A percentile compares a stretch with the other conserved stretches of the same genome.
These are phyloP conservation scores for Penicillium waksmanii DNA, from an alignment of 495 filamentous ascomycete species.

Conservation along the genomic window DNA sequence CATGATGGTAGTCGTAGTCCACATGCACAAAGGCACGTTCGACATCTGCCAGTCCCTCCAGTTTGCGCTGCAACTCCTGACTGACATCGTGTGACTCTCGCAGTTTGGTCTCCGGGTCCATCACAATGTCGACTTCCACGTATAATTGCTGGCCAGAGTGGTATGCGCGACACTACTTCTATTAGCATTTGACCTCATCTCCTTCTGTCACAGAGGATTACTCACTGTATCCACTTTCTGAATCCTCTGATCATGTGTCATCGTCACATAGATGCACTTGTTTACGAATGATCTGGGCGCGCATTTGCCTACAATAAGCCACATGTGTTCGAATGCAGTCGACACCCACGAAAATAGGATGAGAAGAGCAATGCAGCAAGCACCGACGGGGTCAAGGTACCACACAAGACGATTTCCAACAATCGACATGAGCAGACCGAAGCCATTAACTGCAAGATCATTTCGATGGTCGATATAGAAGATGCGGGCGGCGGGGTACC, in stretches of 20 bases:
- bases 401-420: slow-evolving; percentile 56
- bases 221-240: slow-evolving; percentile 54
- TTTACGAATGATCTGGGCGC: slow-evolving; percentile 57
- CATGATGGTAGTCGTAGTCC: slow-evolving; percentile 47
- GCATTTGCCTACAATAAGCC: slow-evolving; percentile 58
- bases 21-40: slow-evolving; percentile 62
- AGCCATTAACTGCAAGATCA: slow-evolving; percentile 58
- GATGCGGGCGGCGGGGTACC: slow-evolving; percentile 56
- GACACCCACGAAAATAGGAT: slow-evolving; percentile 59
- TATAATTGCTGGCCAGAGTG: slow-evolving; percentile 60
- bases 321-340: slow-evolving; percentile 60
- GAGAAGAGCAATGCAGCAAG: slow-evolving; percentile 56
- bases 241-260: slow-evolving; percentile 57
- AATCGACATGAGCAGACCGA: slow-evolving; percentile 58
- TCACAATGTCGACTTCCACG: slow-evolving; percentile 62
- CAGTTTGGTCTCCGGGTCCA: slow-evolving; percentile 53
- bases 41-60: slow-evolving; percentile 56
- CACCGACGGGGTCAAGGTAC: slow-evolving; percentile 59
- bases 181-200: slow-evolving; percentile 1
- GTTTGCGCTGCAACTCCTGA: slow-evolving; percentile 56
- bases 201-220: slow-evolving; percentile 10
- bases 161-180: slow-evolving; percentile 47
- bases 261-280: slow-evolving; percentile 59
- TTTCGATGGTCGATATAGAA: slow-evolving; percentile 61
- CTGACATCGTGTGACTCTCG: slow-evolving; percentile 58